These are phyloP conservation scores for Rhizopogon salebrosus DNA, from an alignment of 768 basidiomycete genomes.

Conservation along the genomic window DNA sequence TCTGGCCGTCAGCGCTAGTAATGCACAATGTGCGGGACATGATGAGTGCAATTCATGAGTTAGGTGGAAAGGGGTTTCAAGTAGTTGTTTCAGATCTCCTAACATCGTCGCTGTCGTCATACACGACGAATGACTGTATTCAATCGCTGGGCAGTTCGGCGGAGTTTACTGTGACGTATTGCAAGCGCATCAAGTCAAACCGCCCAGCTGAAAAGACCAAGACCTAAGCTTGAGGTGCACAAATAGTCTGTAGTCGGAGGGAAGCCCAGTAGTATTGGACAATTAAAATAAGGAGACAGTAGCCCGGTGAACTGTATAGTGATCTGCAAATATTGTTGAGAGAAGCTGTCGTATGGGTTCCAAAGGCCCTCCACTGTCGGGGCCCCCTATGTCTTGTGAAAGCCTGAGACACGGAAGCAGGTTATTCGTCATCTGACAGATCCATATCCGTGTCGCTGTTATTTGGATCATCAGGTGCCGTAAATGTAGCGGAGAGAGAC, in stretches of 20 bases:
- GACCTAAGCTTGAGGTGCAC: too few relatives aligned
- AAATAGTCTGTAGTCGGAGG: too few relatives aligned
- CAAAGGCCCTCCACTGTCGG: too few relatives aligned
- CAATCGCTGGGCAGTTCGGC: not conserved
- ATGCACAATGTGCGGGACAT: conserved; percentile 21
- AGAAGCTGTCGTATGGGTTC: too few relatives aligned
- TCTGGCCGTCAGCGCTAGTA: conserved; percentile 28
- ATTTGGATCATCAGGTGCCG: not conserved
- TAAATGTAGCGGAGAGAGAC: not conserved
- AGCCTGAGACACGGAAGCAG: not conserved
- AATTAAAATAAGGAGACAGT: too few relatives aligned
- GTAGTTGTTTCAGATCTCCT: not conserved
- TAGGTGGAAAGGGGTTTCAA: not conserved
- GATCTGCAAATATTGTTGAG: too few relatives aligned
- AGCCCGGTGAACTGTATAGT: too few relatives aligned
- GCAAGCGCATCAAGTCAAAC: too few relatives aligned
- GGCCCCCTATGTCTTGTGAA: not conserved
- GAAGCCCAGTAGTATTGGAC: too few relatives aligned
- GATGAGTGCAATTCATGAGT: not conserved
- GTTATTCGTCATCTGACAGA: conserved; percentile 21
- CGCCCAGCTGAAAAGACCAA: too few relatives aligned
- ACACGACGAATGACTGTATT: not conserved
- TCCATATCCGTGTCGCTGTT: conserved; percentile 19
- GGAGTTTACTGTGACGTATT: not conserved
- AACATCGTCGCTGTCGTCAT: not conserved